Evolutionary conservation across 1,284 basidiomycete species (phyloP), one percentile per base, ranked within the genome.

Genomic region (Porphyrellus sp.): DNA sequence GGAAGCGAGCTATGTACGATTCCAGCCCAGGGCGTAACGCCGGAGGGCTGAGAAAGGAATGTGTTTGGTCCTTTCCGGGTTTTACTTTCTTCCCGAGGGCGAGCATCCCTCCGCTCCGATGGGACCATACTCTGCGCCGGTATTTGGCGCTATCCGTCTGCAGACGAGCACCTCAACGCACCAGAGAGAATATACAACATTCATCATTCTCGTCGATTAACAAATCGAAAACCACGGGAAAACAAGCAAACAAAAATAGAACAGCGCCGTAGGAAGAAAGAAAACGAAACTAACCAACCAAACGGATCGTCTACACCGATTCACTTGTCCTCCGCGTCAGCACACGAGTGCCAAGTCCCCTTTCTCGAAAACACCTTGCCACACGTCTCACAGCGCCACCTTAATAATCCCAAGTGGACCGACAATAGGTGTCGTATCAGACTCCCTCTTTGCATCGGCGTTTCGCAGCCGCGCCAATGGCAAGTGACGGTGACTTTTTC

Each of bases 361-460:
- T n/a, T 63, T 15, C 63, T 53, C 42, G 61, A 56, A 34, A 65
- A 61, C 2, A 41, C 21, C 53, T 25, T 59, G 1, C 49, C 51
- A 13, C 61, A 62, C 6, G 6, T 12, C 4, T 43, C 49, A 21
- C 61, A 65, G 3, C 5, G 45, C 63, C 61, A 65, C 37, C 12
- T 49, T 39, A 64, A 23, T 8, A 65, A 2, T 2, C 45, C 34
- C 16, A 62, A 8, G 35, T 62, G 61, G 0, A 62, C 58, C 0
- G 60, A 31, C 27, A 63, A 42, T 7, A 62, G n/a, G 35, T 62
- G 60, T 0, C 61, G 39, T 12, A 54, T 31, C 1, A 62, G 13
- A 39, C 63, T 62, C 0, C 61, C 63, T 7, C 63, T 40, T 5
- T 55, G 55, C 61, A 62, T 62, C 4, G 52, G 63, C 0, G 8